phyloP scores from a whole-genome alignment of 768 basidiomycete genomes.

The Kwoniella pini region DNA sequence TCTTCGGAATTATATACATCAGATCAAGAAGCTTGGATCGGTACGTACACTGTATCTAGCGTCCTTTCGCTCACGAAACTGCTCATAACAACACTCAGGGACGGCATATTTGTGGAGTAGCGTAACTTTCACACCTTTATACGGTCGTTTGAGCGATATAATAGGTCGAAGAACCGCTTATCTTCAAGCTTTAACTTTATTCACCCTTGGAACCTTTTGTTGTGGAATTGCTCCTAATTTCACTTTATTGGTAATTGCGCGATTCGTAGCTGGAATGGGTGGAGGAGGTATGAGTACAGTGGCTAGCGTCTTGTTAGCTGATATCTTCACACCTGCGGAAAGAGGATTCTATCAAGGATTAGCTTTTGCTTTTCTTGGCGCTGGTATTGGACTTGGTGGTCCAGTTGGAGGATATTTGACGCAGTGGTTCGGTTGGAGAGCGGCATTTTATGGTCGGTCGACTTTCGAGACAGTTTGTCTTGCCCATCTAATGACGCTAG shows the following conservation, averaged over 20 bases:
- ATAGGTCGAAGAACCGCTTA: slow-evolving; percentile 73
- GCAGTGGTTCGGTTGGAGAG: slow-evolving; percentile 24
- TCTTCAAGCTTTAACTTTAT: slow-evolving; percentile 76
- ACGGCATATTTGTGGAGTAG: slow-evolving; percentile 26
- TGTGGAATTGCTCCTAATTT: slow-evolving; percentile 82
- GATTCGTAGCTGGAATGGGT: slow-evolving; percentile 28
- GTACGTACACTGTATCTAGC: not conserved
- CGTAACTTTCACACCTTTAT: slow-evolving; percentile 66
- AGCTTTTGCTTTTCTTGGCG: slow-evolving; percentile 18
- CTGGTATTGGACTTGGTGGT: slow-evolving; percentile 23
- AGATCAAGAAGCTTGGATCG: slow-evolving; percentile 21
- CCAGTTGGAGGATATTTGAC: slow-evolving; percentile 22
- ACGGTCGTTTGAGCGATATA: slow-evolving; percentile 52
- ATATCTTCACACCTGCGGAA: slow-evolving; percentile 21
- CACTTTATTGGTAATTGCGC: slow-evolving; percentile 74
- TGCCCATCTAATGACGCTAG: not conserved
- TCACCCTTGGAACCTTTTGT: slow-evolving; percentile 79
- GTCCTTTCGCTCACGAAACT: not conserved
- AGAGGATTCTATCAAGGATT: slow-evolving; percentile 20
- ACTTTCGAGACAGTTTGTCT: not conserved
- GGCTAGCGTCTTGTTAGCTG: slow-evolving; percentile 19
- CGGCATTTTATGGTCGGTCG: slow-evolving; percentile 25
- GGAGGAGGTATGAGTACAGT: slow-evolving; percentile 28
- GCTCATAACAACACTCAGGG: not conserved
- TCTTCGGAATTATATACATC: slow-evolving; percentile 13